phyloP scores from a whole-genome alignment of 192 early-diverging fungal species.

The Podila horticola region DNA sequence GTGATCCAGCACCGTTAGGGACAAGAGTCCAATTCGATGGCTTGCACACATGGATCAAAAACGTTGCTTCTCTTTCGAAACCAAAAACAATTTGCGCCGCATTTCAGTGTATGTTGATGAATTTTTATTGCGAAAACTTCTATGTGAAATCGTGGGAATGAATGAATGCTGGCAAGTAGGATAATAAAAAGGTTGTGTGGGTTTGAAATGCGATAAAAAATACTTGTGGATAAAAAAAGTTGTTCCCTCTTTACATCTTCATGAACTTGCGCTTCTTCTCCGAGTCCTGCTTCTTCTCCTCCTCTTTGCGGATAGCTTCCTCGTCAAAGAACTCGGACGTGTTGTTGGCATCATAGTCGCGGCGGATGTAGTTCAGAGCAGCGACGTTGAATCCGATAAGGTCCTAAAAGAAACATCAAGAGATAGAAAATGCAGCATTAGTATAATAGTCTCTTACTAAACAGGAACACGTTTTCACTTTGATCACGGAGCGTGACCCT shows the following conservation, averaged over 20 bases:
- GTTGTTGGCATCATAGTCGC: slow-evolving; percentile 80
- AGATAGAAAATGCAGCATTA: neutral
- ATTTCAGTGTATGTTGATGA: too few species aligned
- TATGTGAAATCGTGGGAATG: too few species aligned
- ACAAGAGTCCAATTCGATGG: too few species aligned
- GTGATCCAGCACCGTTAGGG: too few species aligned
- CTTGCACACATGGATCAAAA: too few species aligned
- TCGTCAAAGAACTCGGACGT: slow-evolving; percentile 82
- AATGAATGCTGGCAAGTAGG: neutral
- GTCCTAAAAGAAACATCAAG: slow-evolving; percentile 55
- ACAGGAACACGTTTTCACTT: neutral
- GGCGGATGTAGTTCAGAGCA: slow-evolving; percentile 77
- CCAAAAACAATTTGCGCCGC: too few species aligned
- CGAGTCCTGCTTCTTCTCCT: slow-evolving; percentile 58
- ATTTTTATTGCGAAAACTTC: too few species aligned
- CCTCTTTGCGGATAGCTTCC: slow-evolving; percentile 53
- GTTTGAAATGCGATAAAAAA: neutral
- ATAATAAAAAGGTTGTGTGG: neutral
- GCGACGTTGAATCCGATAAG: slow-evolving; percentile 91
- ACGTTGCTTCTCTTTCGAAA: too few species aligned
- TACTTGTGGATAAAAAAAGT: neutral
- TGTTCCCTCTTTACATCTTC: slow-evolving; percentile 41
- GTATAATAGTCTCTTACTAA: neutral
- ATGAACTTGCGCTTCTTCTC: slow-evolving; percentile 85
- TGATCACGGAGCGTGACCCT: neutral